A percentile compares a stretch with the other conserved stretches of the same genome.
These are phyloP conservation scores for Yamadazyma olivae DNA, from an alignment of 805 yeast species.

Conservation along the genomic window DNA sequence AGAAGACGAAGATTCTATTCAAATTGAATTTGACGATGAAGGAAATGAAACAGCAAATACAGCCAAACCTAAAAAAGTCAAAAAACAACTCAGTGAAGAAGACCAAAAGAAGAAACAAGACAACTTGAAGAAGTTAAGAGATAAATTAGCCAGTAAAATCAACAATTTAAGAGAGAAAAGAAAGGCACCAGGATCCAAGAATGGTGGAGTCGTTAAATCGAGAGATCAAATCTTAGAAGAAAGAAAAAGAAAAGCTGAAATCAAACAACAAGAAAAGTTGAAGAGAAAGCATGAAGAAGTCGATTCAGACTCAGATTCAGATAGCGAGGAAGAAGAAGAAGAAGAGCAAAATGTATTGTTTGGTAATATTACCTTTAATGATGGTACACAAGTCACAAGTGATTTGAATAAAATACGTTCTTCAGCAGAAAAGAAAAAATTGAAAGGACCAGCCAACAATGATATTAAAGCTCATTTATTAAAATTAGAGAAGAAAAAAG, in stretches of 20 bases:
- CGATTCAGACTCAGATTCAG: conserved; percentile 33
- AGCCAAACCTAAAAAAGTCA: conserved; percentile 8
- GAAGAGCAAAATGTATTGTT: conserved; percentile 52
- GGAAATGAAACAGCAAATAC: conserved; percentile 20
- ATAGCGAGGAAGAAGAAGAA: conserved; percentile 27
- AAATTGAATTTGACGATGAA: conserved; percentile 67
- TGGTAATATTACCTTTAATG: conserved; percentile 78
- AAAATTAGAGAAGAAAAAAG: conserved; percentile 70
- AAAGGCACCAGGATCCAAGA: conserved; percentile 86
- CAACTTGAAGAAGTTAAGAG: conserved; percentile 65
- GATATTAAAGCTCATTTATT: conserved; percentile 82
- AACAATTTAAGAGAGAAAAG: conserved; percentile 69
- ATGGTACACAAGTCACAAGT: conserved; percentile 76
- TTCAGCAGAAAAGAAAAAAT: conserved; percentile 47
- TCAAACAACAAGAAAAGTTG: conserved; percentile 42
- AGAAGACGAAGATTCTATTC: conserved; percentile 17
- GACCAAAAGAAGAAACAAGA: conserved; percentile 49
- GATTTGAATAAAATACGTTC: conserved; percentile 58
- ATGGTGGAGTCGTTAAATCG: conserved; percentile 77
- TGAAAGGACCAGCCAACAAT: conserved; percentile 80
- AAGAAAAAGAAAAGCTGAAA: conserved; percentile 48
- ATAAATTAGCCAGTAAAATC: conserved; percentile 76
- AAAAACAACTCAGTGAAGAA: conserved; percentile 40
- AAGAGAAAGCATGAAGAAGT: conserved; percentile 45
- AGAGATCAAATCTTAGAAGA: conserved; percentile 76